phyloP scores from a whole-genome alignment of 306 rosid genomes.

The Vigna angularis region DNA sequence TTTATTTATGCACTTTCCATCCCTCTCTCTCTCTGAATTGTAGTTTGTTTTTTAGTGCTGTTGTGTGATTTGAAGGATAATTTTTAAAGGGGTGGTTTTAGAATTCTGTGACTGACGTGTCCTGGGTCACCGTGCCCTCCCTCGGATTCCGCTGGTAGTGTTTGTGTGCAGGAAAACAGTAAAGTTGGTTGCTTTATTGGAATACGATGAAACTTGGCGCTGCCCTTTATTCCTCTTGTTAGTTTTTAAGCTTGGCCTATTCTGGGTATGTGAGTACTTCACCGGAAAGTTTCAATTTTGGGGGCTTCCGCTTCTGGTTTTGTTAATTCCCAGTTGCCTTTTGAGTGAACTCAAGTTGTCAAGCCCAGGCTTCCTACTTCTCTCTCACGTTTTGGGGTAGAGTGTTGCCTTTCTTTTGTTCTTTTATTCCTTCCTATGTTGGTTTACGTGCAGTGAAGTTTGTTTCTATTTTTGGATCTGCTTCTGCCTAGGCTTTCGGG shows the following conservation, averaged over 20 bases:
- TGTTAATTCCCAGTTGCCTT: slow-evolving; percentile 40
- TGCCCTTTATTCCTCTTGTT: slow-evolving; percentile 44
- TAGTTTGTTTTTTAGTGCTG: slow-evolving; percentile 44
- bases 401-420: slow-evolving; percentile 25
- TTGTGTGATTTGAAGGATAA: slow-evolving; percentile 44
- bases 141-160: slow-evolving; percentile 68
- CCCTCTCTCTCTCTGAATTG: background rate
- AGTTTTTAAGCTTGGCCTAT: slow-evolving; percentile 45
- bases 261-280: slow-evolving; percentile 35
- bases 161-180: slow-evolving; percentile 39
- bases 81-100: slow-evolving; percentile 46
- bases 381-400: slow-evolving; percentile 28
- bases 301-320: slow-evolving; percentile 36
- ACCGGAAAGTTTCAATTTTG: slow-evolving; percentile 41
- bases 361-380: slow-evolving; percentile 36
- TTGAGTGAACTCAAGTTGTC: slow-evolving; percentile 40
- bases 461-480: slow-evolving; percentile 43
- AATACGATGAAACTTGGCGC: slow-evolving; percentile 52
- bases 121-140: slow-evolving; percentile 61
- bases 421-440: slow-evolving; percentile 18
- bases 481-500: slow-evolving; percentile 31
- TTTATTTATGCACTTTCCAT: background rate
- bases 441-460: slow-evolving; percentile 26
- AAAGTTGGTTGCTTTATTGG: slow-evolving; percentile 68
- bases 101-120: slow-evolving; percentile 46